A percentile compares a stretch with the other conserved stretches of the same genome.
Evolutionary conservation across 768 basidiomycete genomes (phyloP).

Genomic region (Asterophora parasitica): DNA sequence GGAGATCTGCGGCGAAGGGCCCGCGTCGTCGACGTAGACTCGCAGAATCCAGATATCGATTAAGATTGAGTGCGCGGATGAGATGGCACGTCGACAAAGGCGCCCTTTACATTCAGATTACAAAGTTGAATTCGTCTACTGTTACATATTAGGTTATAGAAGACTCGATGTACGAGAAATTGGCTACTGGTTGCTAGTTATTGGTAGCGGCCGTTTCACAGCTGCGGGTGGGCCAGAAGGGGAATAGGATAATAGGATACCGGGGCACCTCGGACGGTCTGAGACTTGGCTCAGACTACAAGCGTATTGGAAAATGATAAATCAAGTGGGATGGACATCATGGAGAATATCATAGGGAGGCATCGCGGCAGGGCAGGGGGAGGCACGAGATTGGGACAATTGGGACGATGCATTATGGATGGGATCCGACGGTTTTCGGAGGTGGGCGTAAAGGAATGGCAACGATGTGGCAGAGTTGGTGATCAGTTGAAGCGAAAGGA

Average conservation of each 20-base stretch:
- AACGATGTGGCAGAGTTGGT: conserved; percentile 12
- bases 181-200: no score
- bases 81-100: not conserved
- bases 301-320: not conserved
- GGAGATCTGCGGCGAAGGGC: conserved; percentile 16
- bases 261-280: conserved; percentile 12
- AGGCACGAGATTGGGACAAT: conserved; percentile 7
- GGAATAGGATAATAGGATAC: not conserved
- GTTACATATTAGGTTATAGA: conserved; percentile 4
- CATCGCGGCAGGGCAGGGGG: conserved; percentile 4
- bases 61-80: conserved; percentile 8
- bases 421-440: conserved; percentile 4
- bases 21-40: no score
- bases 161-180: no score
- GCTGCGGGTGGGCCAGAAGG: conserved; percentile 1
- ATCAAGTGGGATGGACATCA: no score
- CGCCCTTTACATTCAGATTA: no score
- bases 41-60: not conserved
- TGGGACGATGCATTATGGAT: not conserved
- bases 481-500: conserved; percentile 11
- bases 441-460: conserved; percentile 13
- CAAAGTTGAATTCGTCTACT: no score
- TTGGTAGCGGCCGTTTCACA: not conserved
- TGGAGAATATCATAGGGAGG: conserved; percentile 4
- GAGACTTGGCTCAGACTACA: conserved; percentile 7